Evolutionary conservation across 495 filamentous ascomycete genomes (phyloP), one percentile per base, ranked within the genome.

Genomic region (Annulohypoxylon stygium): DNA sequence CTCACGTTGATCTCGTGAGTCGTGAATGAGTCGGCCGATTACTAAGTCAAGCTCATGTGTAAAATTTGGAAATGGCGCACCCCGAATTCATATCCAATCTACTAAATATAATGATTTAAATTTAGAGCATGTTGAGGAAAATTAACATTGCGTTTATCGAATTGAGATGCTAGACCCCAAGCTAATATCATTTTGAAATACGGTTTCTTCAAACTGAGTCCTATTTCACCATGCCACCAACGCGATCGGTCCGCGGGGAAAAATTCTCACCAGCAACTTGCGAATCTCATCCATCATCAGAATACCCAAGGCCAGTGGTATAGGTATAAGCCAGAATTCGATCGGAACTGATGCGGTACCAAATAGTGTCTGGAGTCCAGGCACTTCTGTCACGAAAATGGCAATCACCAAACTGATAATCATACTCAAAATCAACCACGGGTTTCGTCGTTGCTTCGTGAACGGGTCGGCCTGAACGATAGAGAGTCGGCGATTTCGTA

Each of bases 381-480:
- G 36, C 36, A 39, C 36, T 39, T 51, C 18, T 8, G 16, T 25
- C 25, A 51, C 25, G 20, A 51, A 10, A 51, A 51, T 51, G 16
- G 16, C 25, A 51, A 51, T 51, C 16, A 51, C 25, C 18, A 23
- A 18, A 51, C 48, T 51, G 25, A 51, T 51, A 11, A 51, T 16
- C 48, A 51, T 51, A 8, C 48, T 51, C 18, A 51, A 51, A 30
- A 51, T 12, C 25, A 51, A 14, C 48, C 48, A 51, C 12, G 48
- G 48, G 11, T 23, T 51, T 23, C 48, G 16, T 51, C 16, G 48
- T 23, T 51, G 48, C 5, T 51, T 51, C 18, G 48, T 51, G 48
- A 51, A 23, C 25, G 48, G 48, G 48, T 51, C 48, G 18, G 48
- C 48, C 48, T 51, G 48, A 8, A 23, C 48, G 48, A 51, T 51